Conservation (phyloP, 352 stramenopile species). For the Elongisporangium prolatum region DNA sequence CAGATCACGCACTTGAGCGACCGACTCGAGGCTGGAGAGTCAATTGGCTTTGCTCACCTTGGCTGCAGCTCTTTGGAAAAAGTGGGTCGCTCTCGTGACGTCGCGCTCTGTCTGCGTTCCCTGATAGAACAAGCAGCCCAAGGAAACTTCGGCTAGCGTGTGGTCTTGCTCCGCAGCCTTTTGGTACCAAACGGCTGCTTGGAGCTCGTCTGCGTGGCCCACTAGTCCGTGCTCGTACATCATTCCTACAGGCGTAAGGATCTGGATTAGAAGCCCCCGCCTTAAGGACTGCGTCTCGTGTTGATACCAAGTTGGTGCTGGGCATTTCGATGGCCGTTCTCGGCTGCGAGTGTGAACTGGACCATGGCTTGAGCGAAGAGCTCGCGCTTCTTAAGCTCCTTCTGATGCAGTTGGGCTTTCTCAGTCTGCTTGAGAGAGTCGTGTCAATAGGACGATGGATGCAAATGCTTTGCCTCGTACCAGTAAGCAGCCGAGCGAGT, state of each 20-base stretch:
- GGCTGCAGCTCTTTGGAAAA: constrained; percentile 47
- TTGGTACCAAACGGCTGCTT: constrained; percentile 42
- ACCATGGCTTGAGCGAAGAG: constrained; percentile 31
- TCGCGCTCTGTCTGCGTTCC: constrained; percentile 22
- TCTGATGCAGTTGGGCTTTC: constrained; percentile 34
- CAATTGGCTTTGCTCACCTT: too few relatives aligned
- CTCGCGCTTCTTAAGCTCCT: constrained; percentile 24
- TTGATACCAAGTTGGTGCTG: constrained; percentile 59
- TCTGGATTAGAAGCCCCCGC: too few relatives aligned
- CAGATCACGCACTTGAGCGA: neutral
- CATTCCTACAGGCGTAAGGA: constrained; percentile 19
- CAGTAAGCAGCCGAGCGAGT: constrained; percentile 51
- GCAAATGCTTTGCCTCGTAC: too few relatives aligned
- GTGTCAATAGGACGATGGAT: too few relatives aligned
- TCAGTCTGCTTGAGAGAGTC: too few relatives aligned
- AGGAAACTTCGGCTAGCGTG: constrained; percentile 36
- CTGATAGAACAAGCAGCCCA: constrained; percentile 40
- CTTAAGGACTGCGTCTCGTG: too few relatives aligned
- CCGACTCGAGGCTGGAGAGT: too few relatives aligned
- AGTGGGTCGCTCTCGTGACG: constrained; percentile 53
- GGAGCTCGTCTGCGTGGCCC: constrained; percentile 9
- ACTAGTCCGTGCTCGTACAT: constrained; percentile 32
- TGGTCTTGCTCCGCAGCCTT: constrained; percentile 51
- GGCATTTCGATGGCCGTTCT: constrained; percentile 44
- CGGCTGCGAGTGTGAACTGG: constrained; percentile 44